phyloP scores from a whole-genome alignment of 2,329 filamentous ascomycete genomes.

The Curvularia eragrostidis region DNA sequence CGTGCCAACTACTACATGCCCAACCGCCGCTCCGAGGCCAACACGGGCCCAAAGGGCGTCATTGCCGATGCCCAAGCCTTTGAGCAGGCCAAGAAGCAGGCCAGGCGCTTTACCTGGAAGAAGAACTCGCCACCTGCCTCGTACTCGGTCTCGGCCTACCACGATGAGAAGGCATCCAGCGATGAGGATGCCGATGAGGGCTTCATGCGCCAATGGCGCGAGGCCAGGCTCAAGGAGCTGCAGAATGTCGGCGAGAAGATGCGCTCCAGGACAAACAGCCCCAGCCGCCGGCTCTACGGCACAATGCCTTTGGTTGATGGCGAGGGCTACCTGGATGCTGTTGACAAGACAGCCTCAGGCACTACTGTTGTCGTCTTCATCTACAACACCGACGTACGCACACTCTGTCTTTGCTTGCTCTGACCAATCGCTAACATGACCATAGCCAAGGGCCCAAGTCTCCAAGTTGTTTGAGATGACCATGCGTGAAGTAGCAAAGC shows the following conservation, averaged over 20 bases:
- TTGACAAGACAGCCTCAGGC: conserved; percentile 83
- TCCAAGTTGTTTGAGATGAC: conserved; percentile 64
- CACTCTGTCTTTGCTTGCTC: background rate
- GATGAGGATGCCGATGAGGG: conserved; percentile 75
- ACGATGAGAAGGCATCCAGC: conserved; percentile 56
- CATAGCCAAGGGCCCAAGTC: conserved; percentile 59
- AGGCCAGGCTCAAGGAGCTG: conserved; percentile 78
- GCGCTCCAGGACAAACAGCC: conserved; percentile 72
- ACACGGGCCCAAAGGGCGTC: conserved; percentile 85
- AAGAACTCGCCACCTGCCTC: conserved; percentile 25
- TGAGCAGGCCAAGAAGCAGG: conserved; percentile 64
- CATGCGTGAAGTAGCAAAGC: conserved; percentile 74
- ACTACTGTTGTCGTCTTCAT: conserved; percentile 93
- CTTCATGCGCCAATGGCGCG: conserved; percentile 86
- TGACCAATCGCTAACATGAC: background rate
- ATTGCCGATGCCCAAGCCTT: conserved; percentile 83
- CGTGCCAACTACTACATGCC: conserved; percentile 64
- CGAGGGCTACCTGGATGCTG: conserved; percentile 90
- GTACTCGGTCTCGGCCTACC: conserved; percentile 49
- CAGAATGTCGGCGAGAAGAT: conserved; percentile 65
- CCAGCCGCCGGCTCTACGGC: conserved; percentile 79
- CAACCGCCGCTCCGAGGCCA: conserved; percentile 69
- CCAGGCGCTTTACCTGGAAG: conserved; percentile 45
- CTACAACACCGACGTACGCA: conserved; percentile 45
- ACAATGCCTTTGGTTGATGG: conserved; percentile 85